Evolutionary conservation across 2,329 filamentous ascomycete species (phyloP).

Genomic region (Pestalotiopsis fici): DNA sequence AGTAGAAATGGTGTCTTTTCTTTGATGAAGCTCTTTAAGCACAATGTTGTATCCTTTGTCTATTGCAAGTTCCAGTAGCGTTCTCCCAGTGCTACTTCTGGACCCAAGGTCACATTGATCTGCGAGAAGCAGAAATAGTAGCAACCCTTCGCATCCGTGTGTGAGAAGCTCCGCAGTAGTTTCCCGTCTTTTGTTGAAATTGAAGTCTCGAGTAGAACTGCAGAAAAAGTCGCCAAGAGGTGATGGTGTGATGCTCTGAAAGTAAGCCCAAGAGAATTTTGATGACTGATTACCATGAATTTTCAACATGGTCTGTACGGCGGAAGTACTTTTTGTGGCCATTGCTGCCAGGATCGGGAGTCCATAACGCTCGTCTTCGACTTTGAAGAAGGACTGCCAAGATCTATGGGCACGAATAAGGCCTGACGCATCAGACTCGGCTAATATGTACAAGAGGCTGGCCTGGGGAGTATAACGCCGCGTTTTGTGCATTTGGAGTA

Average conservation of each 20-base stretch:
- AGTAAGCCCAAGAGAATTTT: not conserved
- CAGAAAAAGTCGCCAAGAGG: not conserved
- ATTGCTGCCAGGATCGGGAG: conserved; percentile 1
- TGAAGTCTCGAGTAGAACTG: not conserved
- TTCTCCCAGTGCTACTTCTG: not conserved
- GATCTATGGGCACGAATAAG: not conserved
- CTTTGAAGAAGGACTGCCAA: not conserved
- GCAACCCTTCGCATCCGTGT: not conserved
- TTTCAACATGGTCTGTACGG: not conserved
- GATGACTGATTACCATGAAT: not conserved
- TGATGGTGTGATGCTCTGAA: not conserved
- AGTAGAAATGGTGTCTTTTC: not conserved
- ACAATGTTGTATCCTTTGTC: not conserved
- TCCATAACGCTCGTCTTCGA: not conserved
- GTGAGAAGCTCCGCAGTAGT: not conserved
- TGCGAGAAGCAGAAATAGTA: not conserved
- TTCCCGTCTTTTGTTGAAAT: not conserved
- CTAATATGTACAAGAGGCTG: conserved; percentile 16
- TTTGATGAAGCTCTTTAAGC: not conserved
- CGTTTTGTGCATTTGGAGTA: conserved; percentile 7
- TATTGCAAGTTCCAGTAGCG: not conserved
- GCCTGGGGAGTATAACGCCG: conserved; percentile 8
- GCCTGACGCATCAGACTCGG: conserved; percentile 1
- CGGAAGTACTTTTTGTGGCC: not conserved
- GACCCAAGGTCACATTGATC: not conserved